Base-by-base conservation (phyloP, 2,329 filamentous ascomycete genomes). In the Hypomyces rosellus region DNA sequence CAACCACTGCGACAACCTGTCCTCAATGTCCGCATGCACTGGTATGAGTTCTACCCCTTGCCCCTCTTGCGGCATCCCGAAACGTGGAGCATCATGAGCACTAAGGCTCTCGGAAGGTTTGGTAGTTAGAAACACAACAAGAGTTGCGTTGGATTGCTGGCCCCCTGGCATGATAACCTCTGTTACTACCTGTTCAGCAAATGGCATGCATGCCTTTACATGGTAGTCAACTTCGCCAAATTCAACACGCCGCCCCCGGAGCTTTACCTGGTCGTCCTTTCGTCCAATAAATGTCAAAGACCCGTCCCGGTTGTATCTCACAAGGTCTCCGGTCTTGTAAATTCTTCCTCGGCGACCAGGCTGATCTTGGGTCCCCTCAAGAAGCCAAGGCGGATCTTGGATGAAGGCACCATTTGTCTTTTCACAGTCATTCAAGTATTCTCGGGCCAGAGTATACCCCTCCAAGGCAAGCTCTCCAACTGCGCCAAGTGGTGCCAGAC, bases 251-350 rank as follows among this genome's bases (percentile, higher is more conserved):
- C 75, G 81, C 11, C 84, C 84, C 11, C 74, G 72, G 5, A 84
- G 63, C 59, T 84, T 84, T 43, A 83, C 71, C 58, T 84, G 80
- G 0, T 71, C 71, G 54, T 84, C 80, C 54, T 79, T 80, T 13
- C 81, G 69, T 13, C 76, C 76, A 15, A 78, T 52, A 37, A 71
- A 77, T 0, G 66, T 58, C 5, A 79, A 55, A 5, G 61, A 61
- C 0, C 73, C 72, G 37, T 76, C 68, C 0, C 61, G 56, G 34
- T 70, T 63, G 37, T 75, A 74, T 22, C 58, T 56, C 2, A 65
- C 75, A 2, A 79, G 61, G 55, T 79, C 76, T 5, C 76, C 76
- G 2, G 75, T 77, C 51, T 71, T 72, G 56, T 76, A 79, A 7
- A 73, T 37, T 4, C 60, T 39, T 1, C 51, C 48, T 4, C n/a